Evolutionary conservation across 495 filamentous ascomycete species (phyloP), one percentile per base, ranked within the genome.

Genomic region (Aspergillus mulundensis): DNA sequence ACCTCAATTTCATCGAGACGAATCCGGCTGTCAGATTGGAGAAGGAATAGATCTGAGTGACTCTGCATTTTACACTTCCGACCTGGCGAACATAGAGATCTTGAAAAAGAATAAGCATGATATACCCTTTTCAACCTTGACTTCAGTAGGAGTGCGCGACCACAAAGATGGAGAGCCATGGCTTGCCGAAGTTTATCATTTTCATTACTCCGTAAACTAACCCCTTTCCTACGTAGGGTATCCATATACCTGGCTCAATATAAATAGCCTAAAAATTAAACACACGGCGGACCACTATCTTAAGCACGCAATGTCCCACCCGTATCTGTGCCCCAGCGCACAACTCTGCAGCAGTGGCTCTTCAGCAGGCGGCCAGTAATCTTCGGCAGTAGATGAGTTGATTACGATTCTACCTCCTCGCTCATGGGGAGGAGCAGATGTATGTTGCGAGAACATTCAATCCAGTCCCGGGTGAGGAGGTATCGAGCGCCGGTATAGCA

Each of bases 321-420:
- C 87, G 90, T 95, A 95, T 95, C 90, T 95, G 90, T 95, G 87
- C 90, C 84, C 82, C 80, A 77, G 85, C 77, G 80, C 79, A 82
- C 78, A 70, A 74, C 89, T 85, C 69, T 76, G 79, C 79, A 78
- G 72, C 78, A 77, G 86, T 84, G 84, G 90, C 90, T 93, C 90
- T 89, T 93, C 90, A 87, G 83, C 77, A 86, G 87, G 87, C 83
- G 79, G 46, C 10, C 66, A 58, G 64, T 64, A 49, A 75, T 77
- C 47, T 77, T 66, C 71, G 72, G 74, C 73, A 57, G 54, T 51
- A 21, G n/a, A 19, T 40, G 41, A 48, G 25, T n/a, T n/a, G n/a
- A n/a, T 16, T 51, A 46, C 16, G 62, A 57, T 30, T 54, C 28
- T 74, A 75, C 73, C 70, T 67, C 73, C 73, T 70, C 73, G 63